Conservation (phyloP, 371 early-diverging fungal genomes). For the Syncephalastrum monosporum region DNA sequence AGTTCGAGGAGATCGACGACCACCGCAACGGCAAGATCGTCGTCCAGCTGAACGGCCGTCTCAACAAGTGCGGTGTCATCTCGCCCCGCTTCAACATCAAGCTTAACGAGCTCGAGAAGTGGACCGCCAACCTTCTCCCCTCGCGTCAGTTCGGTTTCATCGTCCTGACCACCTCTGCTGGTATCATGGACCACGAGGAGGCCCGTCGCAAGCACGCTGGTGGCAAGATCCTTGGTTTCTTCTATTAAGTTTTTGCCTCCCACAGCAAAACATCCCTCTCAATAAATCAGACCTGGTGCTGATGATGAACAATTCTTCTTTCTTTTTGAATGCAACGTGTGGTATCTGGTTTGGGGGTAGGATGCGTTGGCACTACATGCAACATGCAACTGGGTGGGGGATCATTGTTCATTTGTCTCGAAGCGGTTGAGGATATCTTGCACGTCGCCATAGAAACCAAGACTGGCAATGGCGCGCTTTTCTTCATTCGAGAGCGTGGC, state of each 20-base stretch:
- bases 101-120: conserved; percentile 93
- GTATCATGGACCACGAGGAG: conserved; percentile 99
- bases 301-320: too few species aligned
- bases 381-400: too few species aligned
- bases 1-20: conserved; percentile 98
- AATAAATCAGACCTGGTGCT: too few species aligned
- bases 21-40: conserved; percentile 99
- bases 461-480: conserved; percentile 20
- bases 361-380: too few species aligned
- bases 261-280: conserved; percentile 1
- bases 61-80: conserved; percentile 99
- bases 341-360: not conserved
- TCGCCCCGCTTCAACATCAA: conserved; percentile 99
- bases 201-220: conserved; percentile 97
- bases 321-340: not conserved
- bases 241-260: conserved; percentile 43
- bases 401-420: conserved; percentile 2
- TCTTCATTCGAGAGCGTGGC: conserved; percentile 11
- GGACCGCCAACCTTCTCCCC: conserved; percentile 96
- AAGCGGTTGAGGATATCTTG: conserved; percentile 10
- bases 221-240: conserved; percentile 97
- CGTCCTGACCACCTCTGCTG: conserved; percentile 95
- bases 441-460: conserved; percentile 31
- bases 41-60: conserved; percentile 97
- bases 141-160: conserved; percentile 99